Evolutionary conservation across 2,329 filamentous ascomycete species (phyloP), one percentile per base, ranked within the genome.

Genomic region (Phaeomoniella chlamydospora): DNA sequence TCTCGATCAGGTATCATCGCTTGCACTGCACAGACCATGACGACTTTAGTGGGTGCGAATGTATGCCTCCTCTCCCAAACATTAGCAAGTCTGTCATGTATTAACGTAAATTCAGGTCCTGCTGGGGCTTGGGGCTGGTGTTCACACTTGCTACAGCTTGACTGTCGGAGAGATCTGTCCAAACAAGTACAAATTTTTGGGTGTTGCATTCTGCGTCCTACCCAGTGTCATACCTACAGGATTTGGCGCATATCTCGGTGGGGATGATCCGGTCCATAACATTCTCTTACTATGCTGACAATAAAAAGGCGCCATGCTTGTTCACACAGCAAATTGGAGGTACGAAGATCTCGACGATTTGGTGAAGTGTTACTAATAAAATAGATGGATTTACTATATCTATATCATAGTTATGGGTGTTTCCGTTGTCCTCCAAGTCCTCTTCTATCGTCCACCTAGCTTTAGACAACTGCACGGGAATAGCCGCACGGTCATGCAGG

Each of bases 361-460:
- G 18, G 29, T 19, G 35, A 34, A 19, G 29, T 15, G 19, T 31
- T 29, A 33, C 35, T 37, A 29, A 22, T 15, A 31, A 37, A 37
- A 18, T 32, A 34, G 42, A 39, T 61, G 57, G 54, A 57, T 55
- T 33, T 62, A 56, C 43, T 59, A 61, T 43, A 52, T 62, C 42
- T 59, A 59, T 40, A 59, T 61, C 37, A 60, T 57, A 19, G 41
- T 45, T 13, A 44, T 43, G 40, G 41, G 39, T 39, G 19, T 35
- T 10, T 19, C 29, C 16, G 51, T 57, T 33, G 44, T 54, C 17
- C 43, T 57, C 2, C 44, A 57, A 13, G 53, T 53, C 40, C 32
- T 59, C 39, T 62, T 59, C 42, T 64, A 64, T 44, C 53, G 58
- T 39, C 60, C 59, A 9, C 58, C 59, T 1, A 54, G 52, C 1